A percentile compares a stretch with the other conserved stretches of the same genome.
Conservation (phyloP, 2,329 filamentous ascomycete species). For the Alternaria burnsii region DNA sequence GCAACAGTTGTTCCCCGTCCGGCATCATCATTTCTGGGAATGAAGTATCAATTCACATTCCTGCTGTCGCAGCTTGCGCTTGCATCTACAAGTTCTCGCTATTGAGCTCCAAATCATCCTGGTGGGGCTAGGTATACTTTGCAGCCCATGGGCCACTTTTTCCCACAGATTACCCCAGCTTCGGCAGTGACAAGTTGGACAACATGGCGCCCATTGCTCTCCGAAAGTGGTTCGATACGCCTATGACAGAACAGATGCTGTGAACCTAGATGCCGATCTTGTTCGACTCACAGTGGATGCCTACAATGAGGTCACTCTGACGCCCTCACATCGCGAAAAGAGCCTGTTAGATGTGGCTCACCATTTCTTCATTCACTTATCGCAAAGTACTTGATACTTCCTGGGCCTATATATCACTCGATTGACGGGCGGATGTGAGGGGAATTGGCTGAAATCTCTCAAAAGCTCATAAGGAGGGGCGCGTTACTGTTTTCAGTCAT, state of each 20-base stretch:
- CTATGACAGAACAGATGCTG: constrained; percentile 14
- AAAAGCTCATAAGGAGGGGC: background rate
- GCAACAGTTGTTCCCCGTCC: background rate
- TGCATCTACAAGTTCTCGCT: background rate
- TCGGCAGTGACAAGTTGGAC: constrained; percentile 21
- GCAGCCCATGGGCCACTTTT: constrained; percentile 28
- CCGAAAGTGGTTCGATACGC: constrained; percentile 28
- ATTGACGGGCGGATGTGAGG: background rate
- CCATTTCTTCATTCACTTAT: background rate
- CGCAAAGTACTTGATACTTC: background rate
- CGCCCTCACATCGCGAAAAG: background rate
- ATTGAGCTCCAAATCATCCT: background rate
- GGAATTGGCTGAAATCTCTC: background rate
- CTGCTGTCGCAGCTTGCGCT: background rate
- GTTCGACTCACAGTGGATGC: constrained; percentile 22
- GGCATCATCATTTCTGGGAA: background rate
- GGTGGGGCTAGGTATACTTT: constrained; percentile 18
- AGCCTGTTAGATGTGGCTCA: background rate
- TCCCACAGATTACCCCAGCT: constrained; percentile 26
- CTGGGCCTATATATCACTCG: background rate
- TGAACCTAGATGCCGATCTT: constrained; percentile 20
- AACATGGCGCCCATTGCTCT: constrained; percentile 14
- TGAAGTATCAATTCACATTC: background rate
- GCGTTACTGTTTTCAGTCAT: background rate
- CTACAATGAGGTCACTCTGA: constrained; percentile 23